Evolutionary conservation across 2,329 filamentous ascomycete species (phyloP).

Genomic region (Ascochyta rabiei): DNA sequence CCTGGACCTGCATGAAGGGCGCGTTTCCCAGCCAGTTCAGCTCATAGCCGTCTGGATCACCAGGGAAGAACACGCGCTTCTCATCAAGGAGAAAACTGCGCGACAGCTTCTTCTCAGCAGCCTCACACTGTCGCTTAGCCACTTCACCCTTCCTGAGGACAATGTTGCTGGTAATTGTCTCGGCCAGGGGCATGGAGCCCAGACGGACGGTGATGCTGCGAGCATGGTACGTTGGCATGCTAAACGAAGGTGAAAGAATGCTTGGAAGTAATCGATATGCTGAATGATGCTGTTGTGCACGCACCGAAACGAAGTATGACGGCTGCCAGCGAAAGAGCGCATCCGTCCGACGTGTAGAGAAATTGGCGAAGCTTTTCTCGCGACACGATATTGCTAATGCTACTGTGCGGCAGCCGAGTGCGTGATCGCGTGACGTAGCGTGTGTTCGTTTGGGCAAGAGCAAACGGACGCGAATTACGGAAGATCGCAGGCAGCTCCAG

Average conservation of each 20-base stretch:
- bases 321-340: background rate
- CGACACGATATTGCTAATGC: background rate
- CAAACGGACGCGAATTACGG: background rate
- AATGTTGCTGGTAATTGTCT: constrained; percentile 34
- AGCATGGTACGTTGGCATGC: constrained; percentile 44
- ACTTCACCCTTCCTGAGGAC: constrained; percentile 27
- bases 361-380: constrained; percentile 1
- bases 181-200: constrained; percentile 30
- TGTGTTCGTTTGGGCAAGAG: constrained; percentile 18
- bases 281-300: background rate
- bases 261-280: background rate
- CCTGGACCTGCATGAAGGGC: constrained; percentile 44
- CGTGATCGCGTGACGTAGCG: constrained; percentile 23
- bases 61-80: constrained; percentile 31
- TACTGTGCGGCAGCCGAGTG: constrained; percentile 11
- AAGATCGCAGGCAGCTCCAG: background rate
- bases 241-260: background rate
- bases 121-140: constrained; percentile 28
- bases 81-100: constrained; percentile 32
- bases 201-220: constrained; percentile 34
- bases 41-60: constrained; percentile 27
- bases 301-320: background rate
- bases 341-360: constrained; percentile 5
- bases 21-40: constrained; percentile 39
- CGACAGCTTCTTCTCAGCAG: constrained; percentile 27